A percentile compares a stretch with the other conserved stretches of the same genome.
phyloP scores from a whole-genome alignment of 306 rosid genomes.

The Canavalia gladiata region DNA sequence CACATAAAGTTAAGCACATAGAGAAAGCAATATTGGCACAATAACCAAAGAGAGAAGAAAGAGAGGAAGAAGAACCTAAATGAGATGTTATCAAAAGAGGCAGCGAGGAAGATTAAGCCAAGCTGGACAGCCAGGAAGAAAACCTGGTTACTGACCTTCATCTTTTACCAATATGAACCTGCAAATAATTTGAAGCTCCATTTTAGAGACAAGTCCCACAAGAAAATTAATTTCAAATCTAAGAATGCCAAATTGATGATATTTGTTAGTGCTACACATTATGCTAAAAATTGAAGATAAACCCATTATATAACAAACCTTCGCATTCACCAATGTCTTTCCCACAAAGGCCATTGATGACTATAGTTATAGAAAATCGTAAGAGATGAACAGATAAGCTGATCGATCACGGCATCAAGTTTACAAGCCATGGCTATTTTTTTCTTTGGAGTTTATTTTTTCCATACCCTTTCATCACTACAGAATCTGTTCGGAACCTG shows the following conservation, averaged over 20 bases:
- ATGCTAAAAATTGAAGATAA: too few relatives aligned
- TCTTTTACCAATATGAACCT: constrained; percentile 38
- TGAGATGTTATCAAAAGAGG: constrained; percentile 36
- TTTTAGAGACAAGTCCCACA: background rate
- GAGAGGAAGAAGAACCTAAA: constrained; percentile 52
- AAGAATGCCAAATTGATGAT: constrained; percentile 4
- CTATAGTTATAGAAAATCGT: constrained; percentile 1
- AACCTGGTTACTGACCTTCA: constrained; percentile 29
- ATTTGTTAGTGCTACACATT: background rate
- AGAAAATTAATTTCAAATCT: background rate
- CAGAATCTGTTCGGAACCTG: constrained; percentile 23
- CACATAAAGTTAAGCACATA: too few relatives aligned
- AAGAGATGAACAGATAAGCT: constrained; percentile 4
- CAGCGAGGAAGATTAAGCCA: constrained; percentile 39
- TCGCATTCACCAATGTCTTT: background rate
- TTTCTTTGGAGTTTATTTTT: background rate
- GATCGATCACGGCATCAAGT: background rate
- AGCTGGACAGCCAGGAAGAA: constrained; percentile 28
- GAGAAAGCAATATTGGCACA: too few relatives aligned
- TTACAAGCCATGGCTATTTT: background rate
- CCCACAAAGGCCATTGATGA: background rate
- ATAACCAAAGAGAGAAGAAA: background rate
- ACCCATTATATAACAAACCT: constrained; percentile 16
- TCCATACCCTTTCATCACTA: constrained; percentile 25
- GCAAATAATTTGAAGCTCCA: constrained; percentile 33